Evolutionary conservation across 345 rosid species (phyloP).

Genomic region (Linum lewisii): DNA sequence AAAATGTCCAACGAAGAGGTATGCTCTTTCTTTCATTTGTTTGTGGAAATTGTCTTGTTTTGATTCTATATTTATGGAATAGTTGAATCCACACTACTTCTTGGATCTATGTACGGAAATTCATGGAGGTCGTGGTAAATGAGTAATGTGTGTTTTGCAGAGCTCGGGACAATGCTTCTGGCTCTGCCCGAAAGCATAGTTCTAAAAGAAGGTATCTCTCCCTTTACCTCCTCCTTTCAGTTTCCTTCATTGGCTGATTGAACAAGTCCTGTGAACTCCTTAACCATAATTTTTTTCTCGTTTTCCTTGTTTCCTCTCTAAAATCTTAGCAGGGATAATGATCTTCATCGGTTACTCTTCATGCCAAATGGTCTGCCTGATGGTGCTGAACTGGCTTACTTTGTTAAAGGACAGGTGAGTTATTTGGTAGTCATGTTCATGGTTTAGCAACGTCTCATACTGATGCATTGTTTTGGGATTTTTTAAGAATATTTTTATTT

Average conservation of each 20-base stretch:
- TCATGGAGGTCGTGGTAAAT: too few relatives aligned
- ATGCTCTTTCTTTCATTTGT: slow-evolving; percentile 7
- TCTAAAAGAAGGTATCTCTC: slow-evolving; percentile 66
- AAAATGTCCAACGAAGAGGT: slow-evolving; percentile 54
- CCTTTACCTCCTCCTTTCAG: too few relatives aligned
- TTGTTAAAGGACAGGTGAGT: slow-evolving; percentile 75
- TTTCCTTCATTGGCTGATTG: too few relatives aligned
- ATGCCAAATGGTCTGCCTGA: slow-evolving; percentile 95
- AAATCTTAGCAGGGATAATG: slow-evolving; percentile 72
- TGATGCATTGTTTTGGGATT: too few relatives aligned
- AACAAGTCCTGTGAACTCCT: background rate
- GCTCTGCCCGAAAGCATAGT: slow-evolving; percentile 33
- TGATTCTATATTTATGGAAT: background rate
- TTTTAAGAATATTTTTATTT: background rate
- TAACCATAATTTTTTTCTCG: background rate
- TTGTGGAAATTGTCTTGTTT: too few relatives aligned
- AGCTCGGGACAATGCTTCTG: slow-evolving; percentile 27
- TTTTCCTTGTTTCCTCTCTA: slow-evolving; percentile 3
- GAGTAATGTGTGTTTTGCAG: slow-evolving; percentile 24
- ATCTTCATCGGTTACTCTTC: slow-evolving; percentile 82
- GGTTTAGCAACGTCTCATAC: too few relatives aligned
- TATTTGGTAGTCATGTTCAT: slow-evolving; percentile 7
- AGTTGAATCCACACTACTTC: background rate
- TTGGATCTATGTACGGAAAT: too few relatives aligned
- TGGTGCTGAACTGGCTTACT: slow-evolving; percentile 80